Conservation (phyloP, 2,329 filamentous ascomycete genomes). For the Pseudogymnoascus sp. region DNA sequence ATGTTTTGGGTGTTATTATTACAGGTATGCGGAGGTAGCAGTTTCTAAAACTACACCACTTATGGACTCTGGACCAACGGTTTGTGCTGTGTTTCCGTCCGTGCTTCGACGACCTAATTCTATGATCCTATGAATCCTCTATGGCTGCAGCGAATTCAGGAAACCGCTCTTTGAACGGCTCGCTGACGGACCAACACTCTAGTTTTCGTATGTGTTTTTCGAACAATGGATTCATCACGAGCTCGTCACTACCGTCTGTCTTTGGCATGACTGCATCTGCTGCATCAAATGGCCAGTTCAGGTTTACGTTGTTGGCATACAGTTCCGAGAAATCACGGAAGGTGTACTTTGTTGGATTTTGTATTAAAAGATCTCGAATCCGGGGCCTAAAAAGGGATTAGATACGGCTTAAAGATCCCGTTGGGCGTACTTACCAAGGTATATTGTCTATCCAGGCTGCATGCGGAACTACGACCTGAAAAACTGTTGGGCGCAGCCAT, state of each 20-base stretch:
- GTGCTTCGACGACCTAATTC: not conserved
- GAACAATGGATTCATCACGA: slow-evolving; percentile 8
- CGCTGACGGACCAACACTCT: slow-evolving; percentile 9
- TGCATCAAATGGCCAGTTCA: slow-evolving; percentile 9
- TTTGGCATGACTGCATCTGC: slow-evolving; percentile 6
- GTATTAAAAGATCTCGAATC: slow-evolving; percentile 11
- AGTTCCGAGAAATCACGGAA: slow-evolving; percentile 10
- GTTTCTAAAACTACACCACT: not conserved
- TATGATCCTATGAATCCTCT: not conserved
- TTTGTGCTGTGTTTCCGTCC: not conserved
- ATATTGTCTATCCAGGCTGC: slow-evolving; percentile 12
- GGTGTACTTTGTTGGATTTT: slow-evolving; percentile 11
- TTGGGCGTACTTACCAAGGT: slow-evolving; percentile 4
- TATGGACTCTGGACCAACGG: not conserved
- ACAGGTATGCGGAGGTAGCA: not conserved
- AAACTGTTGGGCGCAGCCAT: slow-evolving; percentile 10
- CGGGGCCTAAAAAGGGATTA: not conserved
- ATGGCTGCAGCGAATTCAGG: slow-evolving; percentile 11
- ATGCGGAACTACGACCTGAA: slow-evolving; percentile 10
- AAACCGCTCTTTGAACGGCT: slow-evolving; percentile 8
- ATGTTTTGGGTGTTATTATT: no score
- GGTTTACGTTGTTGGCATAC: slow-evolving; percentile 3
- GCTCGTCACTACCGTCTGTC: not conserved
- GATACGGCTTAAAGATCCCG: not conserved
- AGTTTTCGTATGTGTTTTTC: slow-evolving; percentile 8